A percentile compares a stretch with the other conserved stretches of the same genome.
phyloP scores from a whole-genome alignment of 805 yeast species.

The Barnettozyma californica region DNA sequence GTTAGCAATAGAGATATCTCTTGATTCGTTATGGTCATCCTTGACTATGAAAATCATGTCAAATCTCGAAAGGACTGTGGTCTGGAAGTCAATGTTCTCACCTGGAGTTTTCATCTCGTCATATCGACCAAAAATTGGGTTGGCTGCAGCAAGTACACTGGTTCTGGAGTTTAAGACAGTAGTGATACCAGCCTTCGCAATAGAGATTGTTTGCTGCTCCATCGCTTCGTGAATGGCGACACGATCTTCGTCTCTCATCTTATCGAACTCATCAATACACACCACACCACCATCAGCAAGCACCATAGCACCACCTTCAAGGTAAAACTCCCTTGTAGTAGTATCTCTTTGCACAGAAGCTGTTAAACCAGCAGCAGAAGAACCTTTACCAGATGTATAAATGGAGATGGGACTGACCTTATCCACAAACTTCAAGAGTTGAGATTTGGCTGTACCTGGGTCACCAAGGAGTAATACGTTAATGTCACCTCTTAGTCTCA shows the following conservation, averaged over 20 bases:
- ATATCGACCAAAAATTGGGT: constrained; percentile 94
- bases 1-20: constrained; percentile 86
- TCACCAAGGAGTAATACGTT: constrained; percentile 92
- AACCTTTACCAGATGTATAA: constrained; percentile 97
- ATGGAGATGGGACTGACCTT: constrained; percentile 92
- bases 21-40: constrained; percentile 82
- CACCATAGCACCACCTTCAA: constrained; percentile 99
- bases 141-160: constrained; percentile 95
- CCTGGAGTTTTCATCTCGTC: constrained; percentile 96
- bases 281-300: constrained; percentile 99
- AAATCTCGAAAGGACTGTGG: constrained; percentile 93
- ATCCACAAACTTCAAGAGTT: constrained; percentile 89
- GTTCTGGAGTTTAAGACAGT: constrained; percentile 95
- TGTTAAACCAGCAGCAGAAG: constrained; percentile 98
- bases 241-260: constrained; percentile 98
- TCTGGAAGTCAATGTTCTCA: constrained; percentile 96
- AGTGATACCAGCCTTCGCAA: constrained; percentile 98
- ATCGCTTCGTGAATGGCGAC: constrained; percentile 99
- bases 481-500: constrained; percentile 95
- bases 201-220: constrained; percentile 99
- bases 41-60: constrained; percentile 98
- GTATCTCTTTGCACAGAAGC: constrained; percentile 95
- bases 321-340: constrained; percentile 80
- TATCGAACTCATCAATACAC: constrained; percentile 98
- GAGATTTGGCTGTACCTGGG: constrained; percentile 99